Conservation (phyloP, 352 stramenopile species). For the Pythium inflatum region DNA sequence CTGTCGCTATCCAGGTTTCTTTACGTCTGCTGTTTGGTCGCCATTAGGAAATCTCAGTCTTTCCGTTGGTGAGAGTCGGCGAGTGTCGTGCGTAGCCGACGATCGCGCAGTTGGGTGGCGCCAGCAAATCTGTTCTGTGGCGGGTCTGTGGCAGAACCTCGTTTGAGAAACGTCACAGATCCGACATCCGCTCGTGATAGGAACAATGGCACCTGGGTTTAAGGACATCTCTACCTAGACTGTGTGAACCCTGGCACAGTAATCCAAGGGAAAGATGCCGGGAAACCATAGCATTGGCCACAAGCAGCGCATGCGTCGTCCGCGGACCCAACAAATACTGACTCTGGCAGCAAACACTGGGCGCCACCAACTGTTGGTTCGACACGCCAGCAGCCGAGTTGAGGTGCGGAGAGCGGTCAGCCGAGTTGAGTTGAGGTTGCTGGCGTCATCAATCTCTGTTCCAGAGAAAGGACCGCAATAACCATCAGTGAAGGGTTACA, state of each 20-base stretch:
- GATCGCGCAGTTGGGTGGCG: background rate
- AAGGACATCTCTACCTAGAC: background rate
- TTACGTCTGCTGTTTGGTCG: background rate
- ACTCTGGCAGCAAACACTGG: background rate
- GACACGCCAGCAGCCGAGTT: background rate
- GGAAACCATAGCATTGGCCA: too few species aligned
- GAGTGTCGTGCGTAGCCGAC: slow-evolving; percentile 7
- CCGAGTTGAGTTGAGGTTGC: slow-evolving; percentile 7
- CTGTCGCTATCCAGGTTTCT: background rate
- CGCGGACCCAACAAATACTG: background rate
- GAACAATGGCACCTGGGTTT: background rate
- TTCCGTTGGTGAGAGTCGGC: slow-evolving; percentile 1
- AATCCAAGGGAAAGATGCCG: background rate
- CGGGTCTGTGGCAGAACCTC: too few species aligned
- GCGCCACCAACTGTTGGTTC: background rate
- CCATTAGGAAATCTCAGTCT: slow-evolving; percentile 12
- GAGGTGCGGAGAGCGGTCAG: background rate
- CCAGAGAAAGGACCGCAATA: background rate
- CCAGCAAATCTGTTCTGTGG: slow-evolving; percentile 6
- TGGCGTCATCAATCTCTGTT: background rate
- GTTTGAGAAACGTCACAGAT: background rate
- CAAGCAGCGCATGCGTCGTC: too few species aligned
- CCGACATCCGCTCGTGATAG: background rate
- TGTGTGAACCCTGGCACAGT: background rate
- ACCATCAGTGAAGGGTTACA: too few species aligned